Base-by-base conservation (phyloP, 2,329 filamentous ascomycete species). In the Mariannaea elegans region DNA sequence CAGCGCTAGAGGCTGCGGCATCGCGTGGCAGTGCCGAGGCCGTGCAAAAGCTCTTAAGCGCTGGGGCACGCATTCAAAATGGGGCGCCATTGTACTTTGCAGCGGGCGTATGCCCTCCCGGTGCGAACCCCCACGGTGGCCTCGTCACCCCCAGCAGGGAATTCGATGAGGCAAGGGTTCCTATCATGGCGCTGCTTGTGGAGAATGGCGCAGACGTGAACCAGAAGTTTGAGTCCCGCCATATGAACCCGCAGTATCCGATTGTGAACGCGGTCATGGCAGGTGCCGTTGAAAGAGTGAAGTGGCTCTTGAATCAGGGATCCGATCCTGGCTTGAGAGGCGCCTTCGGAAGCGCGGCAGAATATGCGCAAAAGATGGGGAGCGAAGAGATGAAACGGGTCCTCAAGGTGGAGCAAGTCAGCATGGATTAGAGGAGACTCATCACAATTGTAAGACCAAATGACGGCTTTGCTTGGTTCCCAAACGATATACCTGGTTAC, bases 221-320 rank as follows among this genome's bases (percentile, higher is more conserved):
- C 14, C 41, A 56, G 3, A 62, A 36, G 31, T 1, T 55, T 0
- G n/a, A 52, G 2, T 56, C 23, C 3, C 62, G 45, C 7, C 41
- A 66, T 13, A n/a, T 66, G 50, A 46, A 31, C 1, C 18, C 64
- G 1, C 24, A 41, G 12, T 68, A 68, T 10, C 51, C 66, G 5
- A 57, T 68, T 9, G 59, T 67, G 16, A 47, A 61, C 14, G 66
- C 66, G 4, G 58, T 69, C 3, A 65, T 56, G 50, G 64, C 59
- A 4, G 65, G 64, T 9, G 64, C 66, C 2, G 54, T 64, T 8
- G 49, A 68, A 27, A 56, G 66, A 23, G 59, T 60, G 0, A 64
- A 53, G 16, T 68, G 66, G 66, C n/a, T 68, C 7, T 16, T 68
- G 21, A 39, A 13, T 10, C 59, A 57, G 18, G 66, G 66, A 6